A percentile compares a stretch with the other conserved stretches of the same genome.
These are phyloP conservation scores for Amanita brunnescens DNA, from an alignment of 768 basidiomycete genomes.

Conservation along the genomic window DNA sequence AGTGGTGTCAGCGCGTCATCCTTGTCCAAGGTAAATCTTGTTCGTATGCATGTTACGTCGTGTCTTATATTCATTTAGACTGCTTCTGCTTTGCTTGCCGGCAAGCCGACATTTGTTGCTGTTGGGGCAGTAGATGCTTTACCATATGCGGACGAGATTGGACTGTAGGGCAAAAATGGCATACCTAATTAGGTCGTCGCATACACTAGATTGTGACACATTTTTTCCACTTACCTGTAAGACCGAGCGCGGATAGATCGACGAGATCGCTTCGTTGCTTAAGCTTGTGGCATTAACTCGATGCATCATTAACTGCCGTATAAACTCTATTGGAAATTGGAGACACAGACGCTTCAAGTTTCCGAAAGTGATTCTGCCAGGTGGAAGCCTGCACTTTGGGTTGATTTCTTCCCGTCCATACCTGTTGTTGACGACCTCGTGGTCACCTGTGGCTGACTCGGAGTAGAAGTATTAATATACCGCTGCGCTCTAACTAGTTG, in stretches of 20 bases:
- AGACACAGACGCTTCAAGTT: not conserved
- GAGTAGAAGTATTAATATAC: no score
- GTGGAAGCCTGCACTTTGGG: no score
- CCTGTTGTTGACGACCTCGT: no score
- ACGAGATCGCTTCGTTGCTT: not conserved
- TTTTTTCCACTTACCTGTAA: not conserved
- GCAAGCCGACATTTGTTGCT: slow-evolving; percentile 81
- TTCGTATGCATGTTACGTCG: not conserved
- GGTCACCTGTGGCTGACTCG: no score
- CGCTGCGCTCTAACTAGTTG: no score
- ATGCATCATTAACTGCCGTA: not conserved
- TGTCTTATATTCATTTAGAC: slow-evolving; percentile 31
- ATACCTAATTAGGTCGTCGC: not conserved
- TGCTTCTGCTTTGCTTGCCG: slow-evolving; percentile 54
- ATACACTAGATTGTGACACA: not conserved
- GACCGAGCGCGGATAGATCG: not conserved
- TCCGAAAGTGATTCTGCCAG: no score
- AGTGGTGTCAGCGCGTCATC: slow-evolving; percentile 59
- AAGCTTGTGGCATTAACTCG: no score
- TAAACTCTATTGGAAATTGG: not conserved
- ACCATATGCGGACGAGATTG: slow-evolving; percentile 80
- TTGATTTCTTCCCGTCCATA: no score
- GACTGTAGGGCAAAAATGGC: slow-evolving; percentile 40
- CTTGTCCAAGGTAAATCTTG: slow-evolving; percentile 57
- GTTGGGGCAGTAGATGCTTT: slow-evolving; percentile 71